phyloP scores from a whole-genome alignment of 345 rosid species.

The Lepidium africanum region DNA sequence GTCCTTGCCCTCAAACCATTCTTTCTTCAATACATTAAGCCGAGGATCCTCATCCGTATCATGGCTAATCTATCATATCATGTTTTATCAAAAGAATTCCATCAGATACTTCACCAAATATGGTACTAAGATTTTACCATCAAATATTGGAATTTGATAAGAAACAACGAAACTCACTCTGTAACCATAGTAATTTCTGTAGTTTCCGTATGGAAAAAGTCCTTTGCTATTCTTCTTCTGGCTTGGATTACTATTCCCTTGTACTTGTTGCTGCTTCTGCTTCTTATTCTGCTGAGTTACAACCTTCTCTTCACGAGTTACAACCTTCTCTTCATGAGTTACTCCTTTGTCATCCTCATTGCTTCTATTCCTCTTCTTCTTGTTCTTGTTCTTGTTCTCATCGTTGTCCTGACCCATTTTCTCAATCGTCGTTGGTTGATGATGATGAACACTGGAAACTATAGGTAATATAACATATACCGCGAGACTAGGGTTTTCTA shows the following conservation, averaged over 20 bases:
- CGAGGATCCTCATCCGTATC: constrained; percentile 80
- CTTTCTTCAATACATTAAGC: constrained; percentile 59
- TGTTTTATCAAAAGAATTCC: neutral
- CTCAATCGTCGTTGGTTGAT: neutral
- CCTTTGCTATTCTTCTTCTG: constrained; percentile 45
- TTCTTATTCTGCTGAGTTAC: neutral
- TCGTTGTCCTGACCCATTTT: constrained; percentile 2
- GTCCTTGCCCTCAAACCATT: constrained; percentile 72
- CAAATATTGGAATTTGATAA: neutral
- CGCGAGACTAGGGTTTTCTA: neutral
- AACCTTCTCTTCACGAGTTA: constrained; percentile 1
- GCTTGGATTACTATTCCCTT: constrained; percentile 18
- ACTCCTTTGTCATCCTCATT: neutral
- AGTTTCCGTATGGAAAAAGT: constrained; percentile 68
- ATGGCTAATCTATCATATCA: constrained; percentile 46
- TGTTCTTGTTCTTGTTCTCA: neutral
- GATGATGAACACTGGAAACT: neutral
- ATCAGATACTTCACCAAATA: neutral
- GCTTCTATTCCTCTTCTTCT: constrained; percentile 10
- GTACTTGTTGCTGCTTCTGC: neutral
- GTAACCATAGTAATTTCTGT: constrained; percentile 86
- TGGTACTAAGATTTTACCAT: neutral
- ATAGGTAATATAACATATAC: neutral
- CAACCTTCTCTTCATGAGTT: neutral
- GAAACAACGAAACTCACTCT: constrained; percentile 36